Evolutionary conservation across 1,284 basidiomycete genomes (phyloP).

Genomic region (Puccinia novopanici): DNA sequence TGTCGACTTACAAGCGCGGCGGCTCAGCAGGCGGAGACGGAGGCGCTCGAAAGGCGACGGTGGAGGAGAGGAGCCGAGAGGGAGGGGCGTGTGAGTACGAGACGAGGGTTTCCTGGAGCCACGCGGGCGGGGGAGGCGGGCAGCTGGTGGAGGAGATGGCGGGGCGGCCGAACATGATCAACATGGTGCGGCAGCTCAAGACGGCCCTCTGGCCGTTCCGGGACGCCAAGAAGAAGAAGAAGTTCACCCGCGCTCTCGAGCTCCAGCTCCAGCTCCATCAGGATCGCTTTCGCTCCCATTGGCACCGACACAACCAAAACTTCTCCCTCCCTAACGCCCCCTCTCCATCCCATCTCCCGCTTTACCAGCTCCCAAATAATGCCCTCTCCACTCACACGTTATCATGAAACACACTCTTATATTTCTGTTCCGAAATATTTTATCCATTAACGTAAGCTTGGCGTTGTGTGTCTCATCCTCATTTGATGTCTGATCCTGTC

Average conservation of each 20-base stretch:
- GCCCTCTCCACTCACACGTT: too few relatives aligned
- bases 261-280: conserved; percentile 26
- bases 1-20: too few relatives aligned
- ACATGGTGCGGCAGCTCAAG: not conserved
- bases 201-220: not conserved
- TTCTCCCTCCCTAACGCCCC: not conserved
- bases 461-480: too few relatives aligned
- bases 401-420: too few relatives aligned
- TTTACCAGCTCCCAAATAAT: not conserved
- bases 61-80: not conserved
- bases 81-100: not conserved
- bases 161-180: not conserved
- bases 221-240: not conserved
- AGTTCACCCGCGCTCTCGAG: not conserved
- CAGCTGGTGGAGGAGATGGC: too few relatives aligned
- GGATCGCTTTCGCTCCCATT: not conserved
- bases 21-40: too few relatives aligned
- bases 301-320: not conserved
- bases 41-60: too few relatives aligned
- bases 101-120: too few relatives aligned
- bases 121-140: too few relatives aligned
- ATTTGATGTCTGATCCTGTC: too few relatives aligned
- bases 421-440: too few relatives aligned
- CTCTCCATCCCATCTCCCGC: not conserved
- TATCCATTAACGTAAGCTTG: too few relatives aligned